phyloP scores from a whole-genome alignment of 2,329 filamentous ascomycete genomes.

The Claviceps humidiphila region DNA sequence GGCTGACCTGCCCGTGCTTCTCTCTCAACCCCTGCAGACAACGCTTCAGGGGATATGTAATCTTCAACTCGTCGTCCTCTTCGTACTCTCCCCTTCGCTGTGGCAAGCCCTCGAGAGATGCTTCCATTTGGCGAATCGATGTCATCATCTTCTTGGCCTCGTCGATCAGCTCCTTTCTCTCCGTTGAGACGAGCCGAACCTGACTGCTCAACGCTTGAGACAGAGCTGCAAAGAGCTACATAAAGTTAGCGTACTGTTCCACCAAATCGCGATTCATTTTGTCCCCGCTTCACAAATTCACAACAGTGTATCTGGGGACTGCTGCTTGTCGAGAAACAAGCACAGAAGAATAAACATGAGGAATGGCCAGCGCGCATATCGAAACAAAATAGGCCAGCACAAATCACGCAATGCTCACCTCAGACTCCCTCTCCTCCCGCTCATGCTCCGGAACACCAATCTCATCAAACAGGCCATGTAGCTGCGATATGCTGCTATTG shows the following conservation, averaged over 20 bases:
- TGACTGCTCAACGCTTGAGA: constrained; percentile 89
- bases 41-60: constrained; percentile 70
- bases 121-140: constrained; percentile 85
- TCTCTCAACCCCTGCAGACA: constrained; percentile 76
- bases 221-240: constrained; percentile 75
- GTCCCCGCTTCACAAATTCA: too few species aligned
- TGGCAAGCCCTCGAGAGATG: constrained; percentile 67
- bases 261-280: too few species aligned
- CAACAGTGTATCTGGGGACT: too few species aligned
- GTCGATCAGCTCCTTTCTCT: constrained; percentile 84
- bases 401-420: constrained; percentile 38
- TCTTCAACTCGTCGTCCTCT: constrained; percentile 53
- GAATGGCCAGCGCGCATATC: too few species aligned
- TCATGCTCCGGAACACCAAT: constrained; percentile 93
- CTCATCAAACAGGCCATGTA: constrained; percentile 92
- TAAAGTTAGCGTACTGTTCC: not conserved
- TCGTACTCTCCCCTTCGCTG: constrained; percentile 46
- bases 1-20: constrained; percentile 68
- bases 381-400: not conserved
- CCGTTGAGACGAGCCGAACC: constrained; percentile 66
- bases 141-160: constrained; percentile 78
- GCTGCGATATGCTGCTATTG: constrained; percentile 80
- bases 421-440: constrained; percentile 75
- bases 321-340: too few species aligned
- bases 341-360: too few species aligned